A percentile compares a stretch with the other conserved stretches of the same genome.
phyloP scores from a whole-genome alignment of 106 monocot species.

The Dendrobium officinale region DNA sequence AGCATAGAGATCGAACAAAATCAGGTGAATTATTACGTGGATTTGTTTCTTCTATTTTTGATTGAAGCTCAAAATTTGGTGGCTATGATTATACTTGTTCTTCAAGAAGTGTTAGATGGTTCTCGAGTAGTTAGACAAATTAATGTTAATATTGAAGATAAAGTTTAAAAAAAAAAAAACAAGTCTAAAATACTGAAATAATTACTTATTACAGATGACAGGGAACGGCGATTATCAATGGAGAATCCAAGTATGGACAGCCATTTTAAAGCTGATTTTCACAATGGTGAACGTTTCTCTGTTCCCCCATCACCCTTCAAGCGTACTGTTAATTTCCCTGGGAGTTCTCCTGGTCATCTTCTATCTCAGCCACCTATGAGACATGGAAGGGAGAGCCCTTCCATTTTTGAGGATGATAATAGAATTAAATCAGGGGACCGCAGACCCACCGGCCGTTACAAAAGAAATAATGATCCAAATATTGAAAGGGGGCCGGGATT shows the following conservation, averaged over 20 bases:
- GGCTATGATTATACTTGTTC: constrained; percentile 28
- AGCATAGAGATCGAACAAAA: constrained; percentile 21
- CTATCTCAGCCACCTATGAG: constrained; percentile 30
- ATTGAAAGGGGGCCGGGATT: constrained; percentile 43
- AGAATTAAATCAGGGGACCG: constrained; percentile 37
- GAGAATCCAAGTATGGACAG: constrained; percentile 22
- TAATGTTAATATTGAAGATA: constrained; percentile 21
- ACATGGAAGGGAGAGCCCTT: constrained; percentile 29
- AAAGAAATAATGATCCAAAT: constrained; percentile 23
- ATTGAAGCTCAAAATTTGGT: constrained; percentile 28
- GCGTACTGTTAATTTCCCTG: constrained; percentile 23
- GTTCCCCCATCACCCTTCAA: constrained; percentile 28
- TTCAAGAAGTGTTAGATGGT: constrained; percentile 18
- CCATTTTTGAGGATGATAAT: constrained; percentile 52
- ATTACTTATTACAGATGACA: constrained; percentile 11
- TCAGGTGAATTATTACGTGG: constrained; percentile 25
- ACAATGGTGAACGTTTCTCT: constrained; percentile 21
- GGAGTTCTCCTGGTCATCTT: constrained; percentile 28
- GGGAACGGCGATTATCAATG: constrained; percentile 11
- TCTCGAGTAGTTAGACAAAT: constrained; percentile 13
- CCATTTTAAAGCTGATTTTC: constrained; percentile 15
- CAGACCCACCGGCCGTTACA: constrained; percentile 32
- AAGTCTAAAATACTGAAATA: constrained; percentile 25
- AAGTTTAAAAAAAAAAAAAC: constrained; percentile 6
- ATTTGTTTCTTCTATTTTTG: constrained; percentile 16